Conservation (phyloP, 2,329 filamentous ascomycete genomes). For the Colletotrichum ledebouriae region DNA sequence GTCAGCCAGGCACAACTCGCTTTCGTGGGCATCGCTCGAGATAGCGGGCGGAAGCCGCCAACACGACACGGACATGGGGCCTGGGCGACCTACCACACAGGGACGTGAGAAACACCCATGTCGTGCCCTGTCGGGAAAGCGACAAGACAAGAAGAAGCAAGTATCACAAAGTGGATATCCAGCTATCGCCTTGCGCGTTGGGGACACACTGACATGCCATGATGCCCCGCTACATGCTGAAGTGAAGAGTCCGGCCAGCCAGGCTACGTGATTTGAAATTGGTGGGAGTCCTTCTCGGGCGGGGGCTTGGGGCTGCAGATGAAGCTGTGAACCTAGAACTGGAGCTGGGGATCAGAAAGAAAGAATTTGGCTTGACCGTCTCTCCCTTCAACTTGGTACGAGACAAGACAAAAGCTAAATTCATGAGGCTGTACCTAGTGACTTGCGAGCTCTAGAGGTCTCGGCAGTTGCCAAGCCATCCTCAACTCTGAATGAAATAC, state of each 20-base stretch:
- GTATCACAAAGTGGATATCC: background rate
- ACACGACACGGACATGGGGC: slow-evolving; percentile 11
- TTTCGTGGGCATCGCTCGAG: slow-evolving; percentile 1
- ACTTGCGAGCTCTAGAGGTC: slow-evolving; percentile 1
- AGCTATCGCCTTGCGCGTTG: slow-evolving; percentile 2
- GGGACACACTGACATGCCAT: too few relatives aligned
- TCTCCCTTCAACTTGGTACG: slow-evolving; percentile 19
- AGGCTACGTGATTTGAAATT: background rate
- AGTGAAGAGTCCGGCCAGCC: background rate
- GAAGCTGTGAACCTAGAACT: background rate
- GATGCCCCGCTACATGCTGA: background rate
- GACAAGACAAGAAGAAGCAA: slow-evolving; percentile 30
- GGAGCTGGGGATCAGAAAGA: slow-evolving; percentile 7
- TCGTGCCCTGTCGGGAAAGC: slow-evolving; percentile 20
- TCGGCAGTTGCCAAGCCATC: slow-evolving; percentile 25
- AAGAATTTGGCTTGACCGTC: slow-evolving; percentile 4
- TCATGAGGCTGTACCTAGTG: slow-evolving; percentile 8
- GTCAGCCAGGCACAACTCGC: slow-evolving; percentile 8
- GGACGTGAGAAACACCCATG: slow-evolving; percentile 24
- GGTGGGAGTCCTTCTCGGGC: background rate
- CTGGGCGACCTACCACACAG: slow-evolving; percentile 3
- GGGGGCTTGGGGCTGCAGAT: background rate
- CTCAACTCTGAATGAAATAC: background rate
- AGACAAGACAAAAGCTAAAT: slow-evolving; percentile 14
- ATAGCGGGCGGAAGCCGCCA: slow-evolving; percentile 22